Evolutionary conservation across 495 filamentous ascomycete genomes (phyloP).

Genomic region (Xylaria nigripes): DNA sequence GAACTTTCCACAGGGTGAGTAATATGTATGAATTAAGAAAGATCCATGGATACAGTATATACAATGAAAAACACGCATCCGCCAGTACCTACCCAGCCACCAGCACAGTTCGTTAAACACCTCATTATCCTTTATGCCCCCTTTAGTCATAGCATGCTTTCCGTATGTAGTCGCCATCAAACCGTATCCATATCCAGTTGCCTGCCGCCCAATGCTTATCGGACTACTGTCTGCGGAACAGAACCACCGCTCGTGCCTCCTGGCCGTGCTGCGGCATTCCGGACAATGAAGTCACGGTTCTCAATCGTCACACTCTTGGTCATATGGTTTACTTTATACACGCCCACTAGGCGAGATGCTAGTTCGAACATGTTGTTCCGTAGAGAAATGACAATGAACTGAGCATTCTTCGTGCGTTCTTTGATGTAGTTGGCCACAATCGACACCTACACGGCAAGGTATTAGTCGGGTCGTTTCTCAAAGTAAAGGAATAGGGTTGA

Average conservation of each 20-base stretch:
- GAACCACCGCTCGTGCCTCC: slow-evolving; percentile 4
- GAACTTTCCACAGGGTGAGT: too few relatives aligned
- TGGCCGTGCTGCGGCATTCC: slow-evolving; percentile 14
- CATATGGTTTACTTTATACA: slow-evolving; percentile 99
- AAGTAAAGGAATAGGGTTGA: neutral
- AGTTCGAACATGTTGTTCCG: slow-evolving; percentile 99
- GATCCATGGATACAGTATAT: neutral
- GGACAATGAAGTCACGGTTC: slow-evolving; percentile 69
- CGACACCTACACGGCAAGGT: slow-evolving; percentile 57
- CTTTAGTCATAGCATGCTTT: neutral
- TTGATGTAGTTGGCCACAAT: slow-evolving; percentile 99
- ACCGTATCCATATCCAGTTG: neutral
- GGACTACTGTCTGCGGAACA: slow-evolving; percentile 10
- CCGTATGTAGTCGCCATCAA: neutral
- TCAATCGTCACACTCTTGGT: slow-evolving; percentile 96
- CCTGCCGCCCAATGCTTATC: neutral
- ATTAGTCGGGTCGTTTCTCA: slow-evolving; percentile 9
- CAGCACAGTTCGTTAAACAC: neutral
- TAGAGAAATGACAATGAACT: slow-evolving; percentile 97
- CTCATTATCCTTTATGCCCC: neutral
- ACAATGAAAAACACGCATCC: neutral
- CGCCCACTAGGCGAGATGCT: slow-evolving; percentile 82
- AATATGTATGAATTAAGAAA: neutral
- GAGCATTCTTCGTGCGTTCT: slow-evolving; percentile 96
- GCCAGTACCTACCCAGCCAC: neutral